Evolutionary conservation across 805 yeast species (phyloP), one percentile per base, ranked within the genome.

Genomic region (Yarrowia sp.): DNA sequence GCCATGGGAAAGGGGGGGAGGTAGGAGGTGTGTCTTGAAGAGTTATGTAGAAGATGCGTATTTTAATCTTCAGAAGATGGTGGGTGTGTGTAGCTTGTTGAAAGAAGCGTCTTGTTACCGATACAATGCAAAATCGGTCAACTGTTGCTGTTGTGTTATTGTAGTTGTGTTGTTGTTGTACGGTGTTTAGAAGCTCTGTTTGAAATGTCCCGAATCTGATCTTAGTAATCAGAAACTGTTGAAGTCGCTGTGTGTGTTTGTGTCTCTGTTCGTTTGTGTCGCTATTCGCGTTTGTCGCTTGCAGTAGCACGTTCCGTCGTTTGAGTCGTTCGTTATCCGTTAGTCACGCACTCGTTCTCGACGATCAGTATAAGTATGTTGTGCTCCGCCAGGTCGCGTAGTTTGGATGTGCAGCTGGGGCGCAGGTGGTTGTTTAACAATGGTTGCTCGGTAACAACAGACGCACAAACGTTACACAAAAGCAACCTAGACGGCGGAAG

Each of bases 361-460:
- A 49, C 38, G 55, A 49, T 49, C 58, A 20, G 43, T 55, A 39
- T 55, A 40, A 13, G 63, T 55, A 55, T n/a, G 63, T 42, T 79
- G 40, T 77, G 76, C 58, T 52, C 34, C 56, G 56, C 55, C 34
- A 36, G 43, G 58, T 52, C 58, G 58, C 58, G 58, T 52, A 38
- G 34, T 13, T 38, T 14, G 17, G 33, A 4, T 15, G 38, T 40
- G 63, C 63, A 55, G 63, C 63, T 55, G 63, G 47, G 38, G 42
- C 38, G 63, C 63, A 55, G 63, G 63, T 55, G 46, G 36, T 40
- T 55, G 47, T 55, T 40, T 55, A 42, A 40, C 63, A 55, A 42
- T 55, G 46, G 63, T 55, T 55, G 47, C 63, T 42, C 46, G 47
- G 63, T 12, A 55, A 55, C 63, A 24, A 92, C 86, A 77, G 95